Percentiles rank a stretch among this genome's conserved stretches.
phyloP scores from a whole-genome alignment of 257 asterid genomes.

The Solanum clarkiae region DNA sequence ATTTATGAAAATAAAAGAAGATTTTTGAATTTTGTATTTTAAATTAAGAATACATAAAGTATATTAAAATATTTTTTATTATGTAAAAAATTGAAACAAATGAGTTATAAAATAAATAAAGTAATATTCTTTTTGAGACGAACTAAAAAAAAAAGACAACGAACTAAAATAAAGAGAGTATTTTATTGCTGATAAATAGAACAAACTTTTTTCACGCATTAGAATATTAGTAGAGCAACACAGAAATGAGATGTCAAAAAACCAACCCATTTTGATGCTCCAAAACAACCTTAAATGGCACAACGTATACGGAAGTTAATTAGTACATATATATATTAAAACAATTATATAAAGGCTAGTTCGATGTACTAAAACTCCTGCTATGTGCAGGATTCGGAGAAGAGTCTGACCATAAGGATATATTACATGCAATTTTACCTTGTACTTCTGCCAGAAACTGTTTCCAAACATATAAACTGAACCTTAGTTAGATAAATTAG shows the following conservation, averaged over 20 bases:
- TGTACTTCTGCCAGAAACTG: accelerated
- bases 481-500: not conserved
- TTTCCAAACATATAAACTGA: not conserved
- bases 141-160: not conserved
- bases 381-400: too few relatives aligned
- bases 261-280: not conserved
- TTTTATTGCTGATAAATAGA: not conserved
- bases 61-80: not conserved
- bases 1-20: too few relatives aligned
- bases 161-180: not conserved
- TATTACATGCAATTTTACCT: too few relatives aligned
- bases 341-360: not conserved
- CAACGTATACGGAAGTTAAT: not conserved
- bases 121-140: not conserved
- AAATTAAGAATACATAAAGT: not conserved
- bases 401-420: too few relatives aligned
- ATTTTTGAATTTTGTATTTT: not conserved
- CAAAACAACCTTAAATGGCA: not conserved
- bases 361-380: too few relatives aligned
- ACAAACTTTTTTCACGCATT: not conserved
- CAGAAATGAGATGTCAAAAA: not conserved
- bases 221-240: not conserved
- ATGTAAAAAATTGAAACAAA: not conserved
- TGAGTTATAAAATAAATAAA: not conserved
- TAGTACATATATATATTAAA: not conserved